Evolutionary conservation across 2,329 filamentous ascomycete genomes (phyloP), one percentile per base, ranked within the genome.

Genomic region (Colletotrichum australisinense): DNA sequence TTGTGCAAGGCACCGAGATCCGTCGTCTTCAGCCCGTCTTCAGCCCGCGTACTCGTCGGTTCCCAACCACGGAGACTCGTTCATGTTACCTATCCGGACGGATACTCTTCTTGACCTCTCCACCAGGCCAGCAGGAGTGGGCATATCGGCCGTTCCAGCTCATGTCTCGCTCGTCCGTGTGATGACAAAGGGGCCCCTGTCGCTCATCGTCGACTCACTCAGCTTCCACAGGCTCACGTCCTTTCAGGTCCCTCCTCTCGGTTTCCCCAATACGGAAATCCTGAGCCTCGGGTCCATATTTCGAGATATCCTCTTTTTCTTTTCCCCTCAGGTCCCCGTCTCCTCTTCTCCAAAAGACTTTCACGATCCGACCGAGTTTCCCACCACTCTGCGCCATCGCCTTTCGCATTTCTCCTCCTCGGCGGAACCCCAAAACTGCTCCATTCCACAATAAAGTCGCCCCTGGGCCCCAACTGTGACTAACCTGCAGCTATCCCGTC

Each of bases 81-180:
- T 42, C 7, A 24, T 7, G 28, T 52, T n/a, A 12, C 38, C 38
- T 42, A 5, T 12, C 32, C 11, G 32, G 12, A 42, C 38, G 38
- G 2, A 42, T 6, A 42, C 42, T 3, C 42, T 49, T 49, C 42
- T 49, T 49, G 8, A 22, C 42, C 42, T 49, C 19, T 49, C 42
- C 42, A 11, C 19, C 4, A 19, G 42, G 56, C 70, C 60, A 62
- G 60, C 28, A 32, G 53, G 59, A 73, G 70, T 70, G 70, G 67
- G 9, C 42, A 65, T 66, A 66, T 70, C 60, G 70, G 46, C 70
- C 67, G 69, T 63, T 72, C 69, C 59, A 72, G 69, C 69, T 64
- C 32, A n/a, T 62, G 63, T 70, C 67, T 73, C 60, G 60, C 70
- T 42, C 67, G 28, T 62, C 46, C 46, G 49, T 26, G 65, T 62